Percentiles rank a stretch among this genome's conserved stretches.
These are phyloP conservation scores for Thalassia testudinum DNA, from an alignment of 116 monocot species.

Conservation along the genomic window DNA sequence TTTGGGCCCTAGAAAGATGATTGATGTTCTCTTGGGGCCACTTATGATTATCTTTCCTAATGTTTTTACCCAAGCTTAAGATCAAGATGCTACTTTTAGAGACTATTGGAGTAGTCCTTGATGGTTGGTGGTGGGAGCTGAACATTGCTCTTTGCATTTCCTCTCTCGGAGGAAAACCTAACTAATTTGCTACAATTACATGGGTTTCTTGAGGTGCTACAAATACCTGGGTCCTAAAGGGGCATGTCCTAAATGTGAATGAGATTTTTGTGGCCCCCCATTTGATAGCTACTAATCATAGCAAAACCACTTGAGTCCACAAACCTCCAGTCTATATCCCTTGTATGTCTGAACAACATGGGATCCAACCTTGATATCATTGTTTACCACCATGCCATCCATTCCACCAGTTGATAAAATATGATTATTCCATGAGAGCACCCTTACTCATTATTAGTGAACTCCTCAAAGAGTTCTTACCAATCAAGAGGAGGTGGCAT, in stretches of 20 bases:
- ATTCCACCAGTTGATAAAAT: constrained; percentile 52
- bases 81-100: no score
- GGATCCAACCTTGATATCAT: constrained; percentile 46
- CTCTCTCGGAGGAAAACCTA: no score
- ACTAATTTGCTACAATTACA: no score
- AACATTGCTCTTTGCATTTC: no score
- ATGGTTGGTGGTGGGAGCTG: no score
- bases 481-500: constrained; percentile 27
- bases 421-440: constrained; percentile 60
- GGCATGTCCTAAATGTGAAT: constrained; percentile 52
- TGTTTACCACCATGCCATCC: constrained; percentile 51
- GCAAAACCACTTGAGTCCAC: constrained; percentile 61
- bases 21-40: no score
- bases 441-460: constrained; percentile 41
- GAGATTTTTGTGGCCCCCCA: constrained; percentile 52
- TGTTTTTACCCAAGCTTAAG: no score
- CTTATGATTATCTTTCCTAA: no score
- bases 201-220: no score
- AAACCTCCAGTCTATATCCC: constrained; percentile 59
- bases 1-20: no score
- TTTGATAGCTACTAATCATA: constrained; percentile 51
- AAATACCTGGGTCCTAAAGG: no score
- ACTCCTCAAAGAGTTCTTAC: constrained; percentile 46
- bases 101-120: no score
- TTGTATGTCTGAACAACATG: constrained; percentile 28